phyloP scores from a whole-genome alignment of 1,139 yeast species.

The Magnusiomyces magnusii region DNA sequence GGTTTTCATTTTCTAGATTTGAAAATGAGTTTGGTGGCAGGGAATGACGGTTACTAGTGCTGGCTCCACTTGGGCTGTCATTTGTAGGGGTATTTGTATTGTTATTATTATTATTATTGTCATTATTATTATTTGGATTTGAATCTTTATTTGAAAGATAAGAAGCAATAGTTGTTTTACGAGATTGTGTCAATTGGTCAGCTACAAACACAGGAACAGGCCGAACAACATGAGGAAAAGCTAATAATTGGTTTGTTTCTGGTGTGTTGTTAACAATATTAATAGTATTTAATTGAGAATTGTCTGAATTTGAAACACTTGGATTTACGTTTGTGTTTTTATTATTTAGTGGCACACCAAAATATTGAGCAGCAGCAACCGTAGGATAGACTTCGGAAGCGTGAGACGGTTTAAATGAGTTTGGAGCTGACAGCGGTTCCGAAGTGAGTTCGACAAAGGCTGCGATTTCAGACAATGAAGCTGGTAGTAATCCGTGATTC shows the following conservation, averaged over 20 bases:
- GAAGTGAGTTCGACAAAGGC: background rate
- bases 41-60: background rate
- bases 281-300: background rate
- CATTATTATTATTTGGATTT: background rate
- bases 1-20: background rate
- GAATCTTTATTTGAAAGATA: background rate
- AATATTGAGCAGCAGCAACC: background rate
- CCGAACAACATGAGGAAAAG: constrained; percentile 3
- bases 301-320: background rate
- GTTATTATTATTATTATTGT: no score
- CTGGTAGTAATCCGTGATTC: background rate
- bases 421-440: background rate
- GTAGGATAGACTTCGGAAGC: background rate
- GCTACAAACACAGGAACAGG: constrained; percentile 8
- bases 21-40: background rate
- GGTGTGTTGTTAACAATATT: no score
- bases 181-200: background rate
- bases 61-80: background rate
- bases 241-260: no score
- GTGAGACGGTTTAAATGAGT: background rate
- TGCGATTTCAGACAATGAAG: background rate
- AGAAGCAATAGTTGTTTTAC: constrained; percentile 1
- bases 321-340: background rate
- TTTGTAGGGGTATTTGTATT: background rate
- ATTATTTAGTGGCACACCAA: background rate